Conservation (phyloP, 2,329 filamentous ascomycete species). For the Ascochyta pisi region DNA sequence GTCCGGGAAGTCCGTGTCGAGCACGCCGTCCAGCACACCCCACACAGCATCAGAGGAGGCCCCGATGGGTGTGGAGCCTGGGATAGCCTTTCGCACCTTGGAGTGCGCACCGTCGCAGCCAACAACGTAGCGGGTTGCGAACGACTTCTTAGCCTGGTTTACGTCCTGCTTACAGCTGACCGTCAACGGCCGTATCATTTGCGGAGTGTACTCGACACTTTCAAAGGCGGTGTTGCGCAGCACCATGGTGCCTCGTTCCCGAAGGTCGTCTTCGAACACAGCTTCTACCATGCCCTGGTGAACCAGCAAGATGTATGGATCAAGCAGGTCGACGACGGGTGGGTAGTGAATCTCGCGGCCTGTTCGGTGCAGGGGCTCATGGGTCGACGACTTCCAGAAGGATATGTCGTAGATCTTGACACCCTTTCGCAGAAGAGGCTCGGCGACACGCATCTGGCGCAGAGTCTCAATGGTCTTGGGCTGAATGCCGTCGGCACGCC, state of each 20-base stretch:
- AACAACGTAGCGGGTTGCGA: slow-evolving; percentile 69
- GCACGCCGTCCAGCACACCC: slow-evolving; percentile 74
- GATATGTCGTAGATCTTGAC: slow-evolving; percentile 77
- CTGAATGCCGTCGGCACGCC: slow-evolving; percentile 74
- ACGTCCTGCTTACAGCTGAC: slow-evolving; percentile 51
- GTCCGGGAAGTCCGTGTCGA: slow-evolving; percentile 76
- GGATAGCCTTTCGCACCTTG: slow-evolving; percentile 70
- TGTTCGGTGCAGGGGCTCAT: slow-evolving; percentile 62
- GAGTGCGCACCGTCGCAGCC: slow-evolving; percentile 78
- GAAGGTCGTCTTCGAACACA: slow-evolving; percentile 72
- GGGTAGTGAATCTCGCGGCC: slow-evolving; percentile 73
- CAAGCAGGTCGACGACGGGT: slow-evolving; percentile 57
- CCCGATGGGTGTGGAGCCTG: slow-evolving; percentile 54
- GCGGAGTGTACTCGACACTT: slow-evolving; percentile 55
- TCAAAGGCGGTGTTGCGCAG: slow-evolving; percentile 68
- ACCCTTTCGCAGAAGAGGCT: slow-evolving; percentile 69
- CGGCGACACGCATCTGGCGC: slow-evolving; percentile 75
- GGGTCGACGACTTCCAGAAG: slow-evolving; percentile 62
- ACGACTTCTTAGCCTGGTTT: slow-evolving; percentile 48
- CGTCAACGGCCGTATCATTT: slow-evolving; percentile 50
- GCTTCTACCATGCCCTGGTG: slow-evolving; percentile 81
- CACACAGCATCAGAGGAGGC: slow-evolving; percentile 65
- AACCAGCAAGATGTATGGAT: slow-evolving; percentile 62
- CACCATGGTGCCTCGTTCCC: slow-evolving; percentile 68
- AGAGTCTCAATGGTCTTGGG: slow-evolving; percentile 82